These are phyloP conservation scores for Lasiodiplodia sp. DNA, from an alignment of 2,329 filamentous ascomycete genomes.

Conservation along the genomic window DNA sequence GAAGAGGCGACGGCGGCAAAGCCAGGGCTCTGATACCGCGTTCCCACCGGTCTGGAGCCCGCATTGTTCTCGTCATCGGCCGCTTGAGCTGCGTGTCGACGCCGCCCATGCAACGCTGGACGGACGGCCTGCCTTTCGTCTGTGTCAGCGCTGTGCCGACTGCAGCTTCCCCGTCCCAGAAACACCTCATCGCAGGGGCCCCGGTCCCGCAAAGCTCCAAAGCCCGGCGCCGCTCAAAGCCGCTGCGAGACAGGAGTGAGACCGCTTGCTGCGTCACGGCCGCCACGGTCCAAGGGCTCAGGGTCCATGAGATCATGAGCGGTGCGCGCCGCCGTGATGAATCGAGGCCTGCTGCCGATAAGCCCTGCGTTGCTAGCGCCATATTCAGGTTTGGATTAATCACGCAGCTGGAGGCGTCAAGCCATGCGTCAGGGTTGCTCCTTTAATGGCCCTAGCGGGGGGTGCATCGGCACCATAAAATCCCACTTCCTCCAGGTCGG, in stretches of 20 bases:
- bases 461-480: slow-evolving; percentile 20
- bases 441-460: slow-evolving; percentile 18
- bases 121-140: slow-evolving; percentile 18
- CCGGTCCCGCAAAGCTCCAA: neutral
- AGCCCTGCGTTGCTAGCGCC: slow-evolving; percentile 20
- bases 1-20: slow-evolving; percentile 24
- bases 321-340: slow-evolving; percentile 17
- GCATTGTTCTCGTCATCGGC: slow-evolving; percentile 14
- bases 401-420: slow-evolving; percentile 29
- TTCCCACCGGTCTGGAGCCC: slow-evolving; percentile 21
- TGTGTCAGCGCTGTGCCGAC: slow-evolving; percentile 9
- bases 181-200: neutral
- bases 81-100: slow-evolving; percentile 9
- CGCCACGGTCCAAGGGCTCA: slow-evolving; percentile 1
- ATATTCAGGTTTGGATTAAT: slow-evolving; percentile 30
- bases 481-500: slow-evolving; percentile 9
- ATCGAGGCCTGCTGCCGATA: slow-evolving; percentile 19
- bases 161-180: slow-evolving; percentile 6
- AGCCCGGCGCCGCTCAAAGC: slow-evolving; percentile 11
- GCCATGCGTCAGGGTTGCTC: slow-evolving; percentile 24
- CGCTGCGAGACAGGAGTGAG: neutral
- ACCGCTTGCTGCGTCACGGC: neutral
- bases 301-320: slow-evolving; percentile 26
- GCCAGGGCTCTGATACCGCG: slow-evolving; percentile 23
- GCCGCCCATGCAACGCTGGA: slow-evolving; percentile 25